These are phyloP conservation scores for Dichomitus squalens DNA, from an alignment of 1,284 basidiomycete genomes.

Conservation along the genomic window DNA sequence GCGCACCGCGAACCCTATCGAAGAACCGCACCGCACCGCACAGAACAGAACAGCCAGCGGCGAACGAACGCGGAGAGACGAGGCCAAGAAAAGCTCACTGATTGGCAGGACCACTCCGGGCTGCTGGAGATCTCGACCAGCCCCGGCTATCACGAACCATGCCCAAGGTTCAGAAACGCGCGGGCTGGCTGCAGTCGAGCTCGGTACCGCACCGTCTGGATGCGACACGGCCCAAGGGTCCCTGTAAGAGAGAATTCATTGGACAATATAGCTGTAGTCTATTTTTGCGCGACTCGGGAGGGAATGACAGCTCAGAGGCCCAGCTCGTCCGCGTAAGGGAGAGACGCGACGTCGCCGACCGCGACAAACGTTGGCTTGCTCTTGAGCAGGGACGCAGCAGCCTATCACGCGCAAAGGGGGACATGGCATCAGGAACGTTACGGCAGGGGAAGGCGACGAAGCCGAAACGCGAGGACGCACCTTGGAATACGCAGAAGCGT, in stretches of 20 bases:
- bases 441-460: slow-evolving; percentile 3
- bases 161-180: neutral
- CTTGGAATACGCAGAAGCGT: slow-evolving; percentile 62
- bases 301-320: slow-evolving; percentile 50
- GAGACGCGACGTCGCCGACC: slow-evolving; percentile 73
- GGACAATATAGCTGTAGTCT: slow-evolving; percentile 22
- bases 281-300: slow-evolving; percentile 21
- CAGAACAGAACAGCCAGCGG: neutral
- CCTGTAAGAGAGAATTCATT: slow-evolving; percentile 19
- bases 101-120: neutral
- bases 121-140: neutral
- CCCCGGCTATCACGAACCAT: neutral
- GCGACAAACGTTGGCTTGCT: slow-evolving; percentile 86
- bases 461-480: slow-evolving; percentile 36
- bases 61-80: neutral
- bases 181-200: neutral
- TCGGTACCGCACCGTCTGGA: no score
- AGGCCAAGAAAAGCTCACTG: neutral
- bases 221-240: neutral
- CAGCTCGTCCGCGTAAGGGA: slow-evolving; percentile 87
- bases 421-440: neutral
- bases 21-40: neutral
- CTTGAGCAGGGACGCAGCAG: slow-evolving; percentile 49
- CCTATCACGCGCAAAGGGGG: slow-evolving; percentile 12
- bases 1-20: neutral